A percentile compares a stretch with the other conserved stretches of the same genome.
Evolutionary conservation across 1,139 yeast species (phyloP).

Genomic region (Suhomyces ambrosiae): DNA sequence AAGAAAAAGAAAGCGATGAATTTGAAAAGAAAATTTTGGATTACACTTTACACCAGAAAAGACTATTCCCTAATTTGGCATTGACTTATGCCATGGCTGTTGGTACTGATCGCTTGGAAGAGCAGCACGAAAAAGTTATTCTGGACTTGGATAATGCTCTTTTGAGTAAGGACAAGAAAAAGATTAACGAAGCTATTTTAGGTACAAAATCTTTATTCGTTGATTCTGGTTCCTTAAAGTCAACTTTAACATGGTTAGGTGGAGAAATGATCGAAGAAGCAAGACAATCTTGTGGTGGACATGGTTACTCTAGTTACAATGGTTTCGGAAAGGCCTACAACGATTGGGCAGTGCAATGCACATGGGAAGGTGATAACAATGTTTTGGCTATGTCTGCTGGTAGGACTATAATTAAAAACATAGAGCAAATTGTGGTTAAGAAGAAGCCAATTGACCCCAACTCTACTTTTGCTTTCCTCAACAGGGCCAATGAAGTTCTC

Average conservation of each 20-base stretch:
- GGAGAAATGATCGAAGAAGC: slow-evolving; percentile 81
- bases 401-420: slow-evolving; percentile 65
- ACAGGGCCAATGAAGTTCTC: slow-evolving; percentile 27
- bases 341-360: slow-evolving; percentile 95
- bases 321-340: slow-evolving; percentile 87
- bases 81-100: slow-evolving; percentile 77
- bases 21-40: slow-evolving; percentile 70
- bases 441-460: slow-evolving; percentile 34
- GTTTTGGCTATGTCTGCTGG: slow-evolving; percentile 84
- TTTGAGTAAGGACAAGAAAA: slow-evolving; percentile 41
- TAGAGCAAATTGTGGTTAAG: slow-evolving; percentile 35
- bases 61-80: slow-evolving; percentile 80
- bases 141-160: slow-evolving; percentile 58
- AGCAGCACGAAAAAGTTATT: slow-evolving; percentile 54
- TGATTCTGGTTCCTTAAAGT: slow-evolving; percentile 85
- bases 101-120: slow-evolving; percentile 66
- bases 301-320: slow-evolving; percentile 87
- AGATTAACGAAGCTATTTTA: slow-evolving; percentile 53
- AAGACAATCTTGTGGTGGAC: slow-evolving; percentile 97
- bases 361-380: slow-evolving; percentile 97
- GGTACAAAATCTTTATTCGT: slow-evolving; percentile 79
- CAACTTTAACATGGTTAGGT: slow-evolving; percentile 86
- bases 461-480: slow-evolving; percentile 48
- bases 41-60: slow-evolving; percentile 84
- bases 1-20: slow-evolving; percentile 32